Conservation (phyloP, 176 grass and related monocot genomes). For the Oropetium thomaeum region DNA sequence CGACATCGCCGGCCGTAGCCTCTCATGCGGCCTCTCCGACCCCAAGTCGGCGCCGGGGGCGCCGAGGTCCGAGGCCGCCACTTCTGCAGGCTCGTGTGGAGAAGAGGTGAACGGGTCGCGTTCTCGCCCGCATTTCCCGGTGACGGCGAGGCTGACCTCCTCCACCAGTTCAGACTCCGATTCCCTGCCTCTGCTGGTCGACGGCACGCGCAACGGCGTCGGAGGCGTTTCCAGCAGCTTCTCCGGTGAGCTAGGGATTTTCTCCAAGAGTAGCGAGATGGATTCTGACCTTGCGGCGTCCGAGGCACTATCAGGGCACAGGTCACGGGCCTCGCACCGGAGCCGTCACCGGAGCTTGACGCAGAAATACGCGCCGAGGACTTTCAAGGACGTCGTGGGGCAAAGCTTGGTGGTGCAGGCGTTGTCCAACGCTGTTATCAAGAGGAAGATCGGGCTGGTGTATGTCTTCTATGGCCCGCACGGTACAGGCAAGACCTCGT, state of each 20-base stretch:
- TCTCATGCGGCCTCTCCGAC: conserved; percentile 84
- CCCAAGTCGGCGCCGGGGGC: conserved; percentile 49
- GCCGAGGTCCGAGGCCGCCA: conserved; percentile 46
- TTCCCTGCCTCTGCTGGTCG: conserved; percentile 59
- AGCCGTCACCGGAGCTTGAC: conserved; percentile 62
- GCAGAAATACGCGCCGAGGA: conserved; percentile 82
- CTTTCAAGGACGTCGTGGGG: conserved; percentile 89
- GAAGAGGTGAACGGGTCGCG: conserved; percentile 46
- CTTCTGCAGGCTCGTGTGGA: conserved; percentile 40
- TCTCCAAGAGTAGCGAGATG: conserved; percentile 53
- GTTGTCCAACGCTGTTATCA: conserved; percentile 75
- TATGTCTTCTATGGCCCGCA: conserved; percentile 90
- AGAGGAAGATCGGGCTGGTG: conserved; percentile 65
- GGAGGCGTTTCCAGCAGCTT: conserved; percentile 40
- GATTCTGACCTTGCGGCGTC: conserved; percentile 57
- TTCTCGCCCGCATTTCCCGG: conserved; percentile 47
- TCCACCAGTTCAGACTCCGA: conserved; percentile 78
- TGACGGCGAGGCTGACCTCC: conserved; percentile 46
- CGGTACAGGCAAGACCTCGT: conserved; percentile 89
- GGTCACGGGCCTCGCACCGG: conserved; percentile 44
- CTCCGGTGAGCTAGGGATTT: conserved; percentile 64
- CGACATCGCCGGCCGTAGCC: conserved; percentile 81
- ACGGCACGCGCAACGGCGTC: conserved; percentile 34
- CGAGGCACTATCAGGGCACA: conserved; percentile 46
- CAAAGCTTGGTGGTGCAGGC: conserved; percentile 87